These are phyloP conservation scores for Sporothrix inflata DNA, from an alignment of 2,329 filamentous ascomycete species.

Conservation along the genomic window DNA sequence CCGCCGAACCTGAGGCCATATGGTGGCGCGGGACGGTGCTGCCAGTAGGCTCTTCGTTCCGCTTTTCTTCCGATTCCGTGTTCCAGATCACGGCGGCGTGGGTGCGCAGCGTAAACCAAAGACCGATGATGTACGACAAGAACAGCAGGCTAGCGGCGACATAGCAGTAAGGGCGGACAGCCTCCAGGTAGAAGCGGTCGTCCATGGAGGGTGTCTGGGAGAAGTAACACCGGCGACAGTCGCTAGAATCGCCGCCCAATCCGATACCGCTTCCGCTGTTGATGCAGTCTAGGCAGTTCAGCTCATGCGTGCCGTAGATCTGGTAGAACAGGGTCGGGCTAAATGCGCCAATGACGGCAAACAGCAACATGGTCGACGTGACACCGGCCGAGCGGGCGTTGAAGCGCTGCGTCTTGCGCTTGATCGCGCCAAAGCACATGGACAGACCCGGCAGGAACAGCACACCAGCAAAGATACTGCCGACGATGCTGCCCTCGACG, in stretches of 20 bases:
- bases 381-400: conserved; percentile 96
- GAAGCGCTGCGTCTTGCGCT: conserved; percentile 97
- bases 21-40: not conserved
- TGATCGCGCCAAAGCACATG: conserved; percentile 98
- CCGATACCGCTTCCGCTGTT: conserved; percentile 56
- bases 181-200: conserved; percentile 86
- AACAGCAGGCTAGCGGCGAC: conserved; percentile 84
- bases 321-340: conserved; percentile 97
- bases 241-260: conserved; percentile 53
- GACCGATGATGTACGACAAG: conserved; percentile 87
- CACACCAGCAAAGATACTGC: conserved; percentile 96
- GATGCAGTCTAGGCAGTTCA: conserved; percentile 75
- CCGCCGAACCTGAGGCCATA: not conserved
- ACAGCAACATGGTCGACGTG: conserved; percentile 96
- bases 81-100: conserved; percentile 98
- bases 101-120: conserved; percentile 93
- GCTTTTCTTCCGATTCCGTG: conserved; percentile 78
- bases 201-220: conserved; percentile 81
- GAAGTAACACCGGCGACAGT: conserved; percentile 94
- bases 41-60: conserved; percentile 54
- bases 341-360: conserved; percentile 93
- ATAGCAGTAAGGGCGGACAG: conserved; percentile 92
- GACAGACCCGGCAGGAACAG: conserved; percentile 92
- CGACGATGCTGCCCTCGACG: conserved; percentile 95
- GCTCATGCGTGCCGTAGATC: conserved; percentile 95